These are phyloP conservation scores for Fusarium stilboides DNA, from an alignment of 2,329 filamentous ascomycete species.

Conservation along the genomic window DNA sequence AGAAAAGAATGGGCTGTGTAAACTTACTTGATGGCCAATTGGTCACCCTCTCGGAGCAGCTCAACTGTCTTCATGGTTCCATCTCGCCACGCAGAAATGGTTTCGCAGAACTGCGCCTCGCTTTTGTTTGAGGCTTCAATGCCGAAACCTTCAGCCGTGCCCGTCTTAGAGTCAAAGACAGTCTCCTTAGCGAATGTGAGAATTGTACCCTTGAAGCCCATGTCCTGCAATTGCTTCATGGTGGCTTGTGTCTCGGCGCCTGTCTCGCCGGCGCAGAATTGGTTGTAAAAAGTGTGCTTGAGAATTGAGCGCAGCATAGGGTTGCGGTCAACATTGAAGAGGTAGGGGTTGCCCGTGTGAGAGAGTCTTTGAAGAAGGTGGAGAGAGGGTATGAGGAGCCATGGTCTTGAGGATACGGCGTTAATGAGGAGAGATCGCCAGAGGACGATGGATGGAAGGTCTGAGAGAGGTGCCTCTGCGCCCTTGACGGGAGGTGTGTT, in stretches of 20 bases:
- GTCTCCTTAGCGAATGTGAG: slow-evolving; percentile 67
- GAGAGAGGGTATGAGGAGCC: slow-evolving; percentile 57
- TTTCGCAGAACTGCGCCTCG: slow-evolving; percentile 55
- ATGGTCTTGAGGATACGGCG: slow-evolving; percentile 62
- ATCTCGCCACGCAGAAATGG: slow-evolving; percentile 57
- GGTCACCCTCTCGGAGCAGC: slow-evolving; percentile 54
- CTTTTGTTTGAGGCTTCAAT: slow-evolving; percentile 58
- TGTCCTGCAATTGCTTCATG: slow-evolving; percentile 59
- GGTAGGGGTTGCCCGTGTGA: slow-evolving; percentile 55
- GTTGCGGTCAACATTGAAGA: slow-evolving; percentile 65
- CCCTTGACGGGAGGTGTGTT: slow-evolving; percentile 4
- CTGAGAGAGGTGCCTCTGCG: slow-evolving; percentile 45
- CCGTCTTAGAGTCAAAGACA: slow-evolving; percentile 57
- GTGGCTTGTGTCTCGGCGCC: slow-evolving; percentile 61
- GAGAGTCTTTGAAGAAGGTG: slow-evolving; percentile 55
- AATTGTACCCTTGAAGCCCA: slow-evolving; percentile 70
- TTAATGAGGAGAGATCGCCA: slow-evolving; percentile 61
- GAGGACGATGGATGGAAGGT: slow-evolving; percentile 54
- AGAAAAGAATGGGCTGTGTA: fast-evolving
- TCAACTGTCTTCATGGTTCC: slow-evolving; percentile 53
- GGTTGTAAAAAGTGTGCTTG: slow-evolving; percentile 67
- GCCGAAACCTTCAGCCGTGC: slow-evolving; percentile 40
- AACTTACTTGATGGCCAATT: slow-evolving; percentile 58
- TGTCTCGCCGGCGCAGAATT: slow-evolving; percentile 70
- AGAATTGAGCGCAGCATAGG: slow-evolving; percentile 63